These are phyloP conservation scores for Akanthomyces dipterigenus DNA, from an alignment of 2,329 filamentous ascomycete species.

Conservation along the genomic window DNA sequence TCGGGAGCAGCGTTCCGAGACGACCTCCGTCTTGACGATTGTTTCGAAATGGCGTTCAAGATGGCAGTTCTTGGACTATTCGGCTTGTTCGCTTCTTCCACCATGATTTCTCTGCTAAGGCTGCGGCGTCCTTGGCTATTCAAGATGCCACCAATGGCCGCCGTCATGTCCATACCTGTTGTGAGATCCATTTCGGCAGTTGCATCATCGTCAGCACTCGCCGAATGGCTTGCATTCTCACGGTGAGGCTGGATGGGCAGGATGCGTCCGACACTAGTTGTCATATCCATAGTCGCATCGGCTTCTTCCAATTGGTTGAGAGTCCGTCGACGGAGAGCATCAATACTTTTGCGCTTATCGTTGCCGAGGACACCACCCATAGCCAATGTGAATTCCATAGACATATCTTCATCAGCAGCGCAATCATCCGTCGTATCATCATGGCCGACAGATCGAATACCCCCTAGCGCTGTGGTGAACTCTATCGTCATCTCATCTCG, in stretches of 20 bases:
- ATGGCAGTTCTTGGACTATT: slow-evolving; percentile 36
- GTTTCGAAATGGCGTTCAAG: slow-evolving; percentile 20
- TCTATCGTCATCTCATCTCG: slow-evolving; percentile 11
- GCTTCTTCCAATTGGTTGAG: not conserved
- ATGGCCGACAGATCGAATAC: not conserved
- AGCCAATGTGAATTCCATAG: slow-evolving; percentile 24
- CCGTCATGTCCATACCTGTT: slow-evolving; percentile 56
- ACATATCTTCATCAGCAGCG: slow-evolving; percentile 26
- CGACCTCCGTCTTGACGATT: slow-evolving; percentile 25
- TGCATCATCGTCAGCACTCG: slow-evolving; percentile 50
- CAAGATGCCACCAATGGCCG: slow-evolving; percentile 57
- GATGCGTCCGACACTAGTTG: slow-evolving; percentile 70
- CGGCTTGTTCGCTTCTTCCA: slow-evolving; percentile 47
- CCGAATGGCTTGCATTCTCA: slow-evolving; percentile 31
- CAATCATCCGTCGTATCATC: slow-evolving; percentile 1
- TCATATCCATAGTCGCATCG: slow-evolving; percentile 70
- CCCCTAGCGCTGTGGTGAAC: slow-evolving; percentile 11
- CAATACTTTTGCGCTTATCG: slow-evolving; percentile 6
- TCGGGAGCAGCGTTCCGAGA: slow-evolving; percentile 4
- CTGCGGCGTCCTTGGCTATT: slow-evolving; percentile 23
- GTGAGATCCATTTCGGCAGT: slow-evolving; percentile 56
- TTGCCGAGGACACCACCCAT: slow-evolving; percentile 12
- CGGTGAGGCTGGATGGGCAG: slow-evolving; percentile 27
- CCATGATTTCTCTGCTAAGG: slow-evolving; percentile 50
- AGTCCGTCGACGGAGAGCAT: not conserved